These are phyloP conservation scores for Tetrapisispora pingtungensis DNA, from an alignment of 805 yeast genomes.

Conservation along the genomic window DNA sequence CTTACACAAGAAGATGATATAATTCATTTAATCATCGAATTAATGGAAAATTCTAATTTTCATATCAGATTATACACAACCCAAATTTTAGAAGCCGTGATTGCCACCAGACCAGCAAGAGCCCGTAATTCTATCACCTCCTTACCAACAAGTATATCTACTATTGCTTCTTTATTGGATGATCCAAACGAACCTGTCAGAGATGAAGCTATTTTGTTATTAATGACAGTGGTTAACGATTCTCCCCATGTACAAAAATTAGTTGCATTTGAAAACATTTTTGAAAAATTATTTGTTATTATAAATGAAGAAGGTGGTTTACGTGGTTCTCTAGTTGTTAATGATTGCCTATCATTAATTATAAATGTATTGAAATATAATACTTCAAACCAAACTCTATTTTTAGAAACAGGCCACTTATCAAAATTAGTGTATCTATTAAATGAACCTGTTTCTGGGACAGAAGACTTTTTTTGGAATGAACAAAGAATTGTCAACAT, in stretches of 20 bases:
- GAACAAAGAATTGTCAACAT: slow-evolving; percentile 64
- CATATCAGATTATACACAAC: slow-evolving; percentile 72
- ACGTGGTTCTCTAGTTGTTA: slow-evolving; percentile 81
- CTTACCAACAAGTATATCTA: slow-evolving; percentile 71
- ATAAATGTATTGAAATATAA: slow-evolving; percentile 68
- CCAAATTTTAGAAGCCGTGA: slow-evolving; percentile 76
- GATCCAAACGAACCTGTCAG: slow-evolving; percentile 75
- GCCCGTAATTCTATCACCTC: slow-evolving; percentile 65
- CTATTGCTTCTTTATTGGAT: slow-evolving; percentile 52
- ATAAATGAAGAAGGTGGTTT: slow-evolving; percentile 83
- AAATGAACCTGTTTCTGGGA: slow-evolving; percentile 45
- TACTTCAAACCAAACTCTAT: slow-evolving; percentile 80
- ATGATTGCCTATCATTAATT: slow-evolving; percentile 73
- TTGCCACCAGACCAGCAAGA: slow-evolving; percentile 61
- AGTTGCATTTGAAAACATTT: slow-evolving; percentile 89
- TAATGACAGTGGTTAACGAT: slow-evolving; percentile 72
- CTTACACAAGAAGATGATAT: slow-evolving; percentile 48
- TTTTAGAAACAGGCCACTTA: slow-evolving; percentile 75
- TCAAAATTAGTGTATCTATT: slow-evolving; percentile 54
- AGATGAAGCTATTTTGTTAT: slow-evolving; percentile 75
- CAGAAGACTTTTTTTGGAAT: slow-evolving; percentile 54
- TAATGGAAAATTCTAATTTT: slow-evolving; percentile 54
- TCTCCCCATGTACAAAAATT: slow-evolving; percentile 82
- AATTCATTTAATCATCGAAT: slow-evolving; percentile 35
- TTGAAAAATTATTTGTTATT: slow-evolving; percentile 70